phyloP scores from a whole-genome alignment of 768 basidiomycete genomes.

The Psilocybe tampanensis region DNA sequence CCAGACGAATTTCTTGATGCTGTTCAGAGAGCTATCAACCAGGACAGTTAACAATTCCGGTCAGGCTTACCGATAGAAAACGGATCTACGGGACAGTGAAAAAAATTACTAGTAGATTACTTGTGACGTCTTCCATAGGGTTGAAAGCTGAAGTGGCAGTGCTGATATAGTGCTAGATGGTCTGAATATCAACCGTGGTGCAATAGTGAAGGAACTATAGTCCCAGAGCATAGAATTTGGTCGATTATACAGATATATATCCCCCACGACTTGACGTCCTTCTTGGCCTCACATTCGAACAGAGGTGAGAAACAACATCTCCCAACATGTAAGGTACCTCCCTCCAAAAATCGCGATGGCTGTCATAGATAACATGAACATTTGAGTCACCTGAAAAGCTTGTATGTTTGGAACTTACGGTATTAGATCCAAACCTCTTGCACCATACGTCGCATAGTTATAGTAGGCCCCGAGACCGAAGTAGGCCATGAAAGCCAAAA shows the following conservation, averaged over 20 bases:
- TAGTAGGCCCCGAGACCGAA: slow-evolving; percentile 82
- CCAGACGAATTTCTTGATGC: background rate
- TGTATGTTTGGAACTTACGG: slow-evolving; percentile 55
- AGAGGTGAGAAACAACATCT: slow-evolving; percentile 78
- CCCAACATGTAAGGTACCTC: slow-evolving; percentile 86
- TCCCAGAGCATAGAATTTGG: background rate
- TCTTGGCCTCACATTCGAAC: slow-evolving; percentile 70
- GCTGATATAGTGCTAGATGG: background rate
- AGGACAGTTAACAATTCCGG: background rate
- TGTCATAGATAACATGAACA: slow-evolving; percentile 28
- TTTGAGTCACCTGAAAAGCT: slow-evolving; percentile 4
- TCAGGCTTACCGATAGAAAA: background rate
- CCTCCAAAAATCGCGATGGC: slow-evolving; percentile 89
- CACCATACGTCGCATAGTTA: slow-evolving; percentile 88
- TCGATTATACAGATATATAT: slow-evolving; percentile 69
- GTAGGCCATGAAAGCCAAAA: slow-evolving; percentile 71
- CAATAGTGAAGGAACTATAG: background rate
- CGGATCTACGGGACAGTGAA: no score
- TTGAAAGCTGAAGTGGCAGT: no score
- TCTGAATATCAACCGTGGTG: background rate
- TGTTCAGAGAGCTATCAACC: background rate
- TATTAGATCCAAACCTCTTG: slow-evolving; percentile 79
- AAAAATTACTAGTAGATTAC: no score
- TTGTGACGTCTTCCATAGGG: no score
- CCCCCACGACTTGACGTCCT: slow-evolving; percentile 66